phyloP scores from a whole-genome alignment of 257 asterid species.

The Perilla frutescens region DNA sequence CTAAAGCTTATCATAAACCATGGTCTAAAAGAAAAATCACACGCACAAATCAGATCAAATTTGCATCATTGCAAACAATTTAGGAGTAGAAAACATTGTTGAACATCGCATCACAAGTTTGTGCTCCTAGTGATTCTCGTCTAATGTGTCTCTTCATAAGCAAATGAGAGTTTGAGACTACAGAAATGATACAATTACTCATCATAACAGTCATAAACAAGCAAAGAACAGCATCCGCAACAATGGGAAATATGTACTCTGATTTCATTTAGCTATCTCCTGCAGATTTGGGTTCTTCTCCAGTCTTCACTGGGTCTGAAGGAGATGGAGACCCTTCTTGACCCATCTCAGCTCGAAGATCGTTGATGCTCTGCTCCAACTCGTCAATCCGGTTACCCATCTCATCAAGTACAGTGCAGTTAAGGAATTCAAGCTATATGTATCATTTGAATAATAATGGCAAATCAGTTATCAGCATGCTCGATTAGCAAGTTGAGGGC shows the following conservation, averaged over 20 bases:
- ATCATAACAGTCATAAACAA: constrained; percentile 22
- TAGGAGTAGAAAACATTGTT: neutral
- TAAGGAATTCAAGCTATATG: constrained; percentile 49
- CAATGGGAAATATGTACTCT: constrained; percentile 10
- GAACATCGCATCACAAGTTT: constrained; percentile 13
- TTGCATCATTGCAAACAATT: neutral
- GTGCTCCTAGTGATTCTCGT: constrained; percentile 25
- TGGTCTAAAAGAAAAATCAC: too few species aligned
- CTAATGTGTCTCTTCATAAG: neutral
- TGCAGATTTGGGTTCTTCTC: constrained; percentile 58
- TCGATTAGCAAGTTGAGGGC: neutral
- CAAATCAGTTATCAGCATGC: neutral
- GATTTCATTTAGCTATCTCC: constrained; percentile 50
- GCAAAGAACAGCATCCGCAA: constrained; percentile 25
- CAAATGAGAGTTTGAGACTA: too few species aligned
- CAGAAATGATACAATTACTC: neutral
- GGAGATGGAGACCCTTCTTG: constrained; percentile 80
- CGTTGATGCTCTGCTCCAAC: constrained; percentile 89
- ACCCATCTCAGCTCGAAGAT: constrained; percentile 85
- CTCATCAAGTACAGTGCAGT: constrained; percentile 59
- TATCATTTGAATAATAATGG: neutral
- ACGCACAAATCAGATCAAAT: neutral
- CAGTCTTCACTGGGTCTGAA: constrained; percentile 49
- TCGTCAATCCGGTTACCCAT: constrained; percentile 92
- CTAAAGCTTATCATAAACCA: too few species aligned